Base-by-base conservation (phyloP, 805 yeast species). In the Hanseniaspora osmophila region DNA sequence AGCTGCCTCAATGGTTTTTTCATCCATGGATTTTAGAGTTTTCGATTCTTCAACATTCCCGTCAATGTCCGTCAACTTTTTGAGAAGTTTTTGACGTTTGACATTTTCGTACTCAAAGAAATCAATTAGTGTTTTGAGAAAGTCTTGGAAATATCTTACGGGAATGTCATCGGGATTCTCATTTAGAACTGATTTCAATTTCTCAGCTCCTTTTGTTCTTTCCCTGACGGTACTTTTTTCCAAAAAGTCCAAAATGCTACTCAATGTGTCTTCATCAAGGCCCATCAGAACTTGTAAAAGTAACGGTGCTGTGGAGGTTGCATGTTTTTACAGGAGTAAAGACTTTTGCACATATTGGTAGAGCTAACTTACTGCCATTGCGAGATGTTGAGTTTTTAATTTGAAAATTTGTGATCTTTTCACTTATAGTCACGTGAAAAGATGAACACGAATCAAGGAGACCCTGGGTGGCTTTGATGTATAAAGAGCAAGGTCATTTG, bases 41-140 rank as follows among this genome's bases (percentile, higher is more conserved):
- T 59, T 51, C 10, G 60, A 41, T 39, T 58, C 49, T 37, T 52
- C 53, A 37, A 59, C 62, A 30, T 42, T 19, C 13, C 19, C 30
- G 30, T 19, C 32, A 3, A 27, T 40, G 3, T 37, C 42, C 11
- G 47, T 16, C 29, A 52, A 41, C 15, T 35, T 35, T 10, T n/a
- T n/a, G 38, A 10, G 5, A 13, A 35, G 18, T 11, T 48, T 49
- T 30, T 45, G 44, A 39, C 54, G 56, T 37, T 48, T 53, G 16
- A 55, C 51, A n/a, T 61, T 54, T 47, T 76, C 80, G 13, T 51
- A 51, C 30, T 61, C 67, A 6, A 63, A 43, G 37, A 55, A 46
- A 19, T 57, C 60, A 45, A 67, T 49, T 13, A 62, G 44, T 5
- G 55, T 49, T 43, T 66, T 58, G 35, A 57, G 30, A 11, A 62